These are phyloP conservation scores for Microcyclospora tardicrescens DNA, from an alignment of 2,329 filamentous ascomycete species.

Conservation along the genomic window DNA sequence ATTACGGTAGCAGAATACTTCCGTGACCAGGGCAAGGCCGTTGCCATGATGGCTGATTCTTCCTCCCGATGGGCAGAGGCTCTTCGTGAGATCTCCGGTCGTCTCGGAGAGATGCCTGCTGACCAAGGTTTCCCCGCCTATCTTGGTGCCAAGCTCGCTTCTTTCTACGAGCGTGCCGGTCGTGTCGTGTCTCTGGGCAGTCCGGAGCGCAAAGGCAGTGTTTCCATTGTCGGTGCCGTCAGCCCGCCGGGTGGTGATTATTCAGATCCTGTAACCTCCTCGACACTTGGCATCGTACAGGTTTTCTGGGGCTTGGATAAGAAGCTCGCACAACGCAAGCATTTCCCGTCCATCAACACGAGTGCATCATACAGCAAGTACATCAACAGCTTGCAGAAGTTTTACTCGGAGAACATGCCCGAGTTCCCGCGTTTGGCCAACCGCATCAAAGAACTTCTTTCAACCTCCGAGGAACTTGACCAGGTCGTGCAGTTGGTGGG, in stretches of 20 bases:
- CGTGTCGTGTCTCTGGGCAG: constrained; percentile 75
- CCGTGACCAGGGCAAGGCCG: constrained; percentile 89
- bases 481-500: constrained; percentile 97
- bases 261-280: constrained; percentile 90
- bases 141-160: constrained; percentile 88
- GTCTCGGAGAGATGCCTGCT: constrained; percentile 98
- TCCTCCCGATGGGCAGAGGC: constrained; percentile 97
- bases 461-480: constrained; percentile 92
- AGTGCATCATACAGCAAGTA: constrained; percentile 94
- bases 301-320: constrained; percentile 99
- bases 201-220: constrained; percentile 76
- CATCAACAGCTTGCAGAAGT: constrained; percentile 74
- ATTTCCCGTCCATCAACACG: constrained; percentile 98
- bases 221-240: constrained; percentile 95
- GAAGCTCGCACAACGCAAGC: constrained; percentile 97
- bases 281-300: constrained; percentile 92
- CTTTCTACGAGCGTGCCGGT: constrained; percentile 97
- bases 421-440: constrained; percentile 90
- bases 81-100: constrained; percentile 94
- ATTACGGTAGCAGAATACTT: constrained; percentile 96
- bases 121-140: constrained; percentile 99
- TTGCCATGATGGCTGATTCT: constrained; percentile 99
- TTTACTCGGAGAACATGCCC: constrained; percentile 83
- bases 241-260: constrained; percentile 97
- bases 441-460: constrained; percentile 83